These are phyloP conservation scores for Oryza coarctata DNA, from an alignment of 176 grass and related monocot genomes.

Conservation along the genomic window DNA sequence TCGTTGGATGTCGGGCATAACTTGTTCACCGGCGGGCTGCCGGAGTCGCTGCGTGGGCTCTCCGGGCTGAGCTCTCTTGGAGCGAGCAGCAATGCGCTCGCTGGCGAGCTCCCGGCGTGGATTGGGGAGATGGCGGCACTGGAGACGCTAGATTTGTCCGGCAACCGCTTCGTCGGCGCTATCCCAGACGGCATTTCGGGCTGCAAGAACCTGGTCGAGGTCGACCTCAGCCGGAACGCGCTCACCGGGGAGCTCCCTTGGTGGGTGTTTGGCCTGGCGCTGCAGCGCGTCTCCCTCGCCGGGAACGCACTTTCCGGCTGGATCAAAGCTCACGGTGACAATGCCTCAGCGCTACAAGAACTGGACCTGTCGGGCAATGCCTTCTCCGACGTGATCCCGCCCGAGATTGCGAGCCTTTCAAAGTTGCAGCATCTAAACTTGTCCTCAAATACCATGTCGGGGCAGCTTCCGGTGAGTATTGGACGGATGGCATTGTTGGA, in stretches of 20 bases:
- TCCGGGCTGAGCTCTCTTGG: conserved; percentile 50
- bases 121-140: conserved; percentile 70
- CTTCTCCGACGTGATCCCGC: conserved; percentile 49
- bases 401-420: conserved; percentile 33
- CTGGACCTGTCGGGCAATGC: conserved; percentile 70
- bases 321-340: conserved; percentile 37
- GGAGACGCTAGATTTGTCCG: conserved; percentile 65
- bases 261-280: conserved; percentile 56
- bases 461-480: conserved; percentile 54
- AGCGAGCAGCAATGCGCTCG: conserved; percentile 49
- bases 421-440: conserved; percentile 55
- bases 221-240: conserved; percentile 59
- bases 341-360: conserved; percentile 12
- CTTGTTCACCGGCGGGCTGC: conserved; percentile 54
- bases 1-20: conserved; percentile 65
- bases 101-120: conserved; percentile 57
- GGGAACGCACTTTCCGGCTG: conserved; percentile 60
- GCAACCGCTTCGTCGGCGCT: conserved; percentile 50
- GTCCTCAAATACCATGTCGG: conserved; percentile 58
- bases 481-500: conserved; percentile 47
- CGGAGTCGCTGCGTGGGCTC: conserved; percentile 56
- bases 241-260: conserved; percentile 61
- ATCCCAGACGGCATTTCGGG: conserved; percentile 55
- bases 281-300: conserved; percentile 52
- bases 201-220: conserved; percentile 49